Percentiles rank a stretch among this genome's conserved stretches.
These are phyloP conservation scores for Alnus glutinosa DNA, from an alignment of 306 rosid species.

Conservation along the genomic window DNA sequence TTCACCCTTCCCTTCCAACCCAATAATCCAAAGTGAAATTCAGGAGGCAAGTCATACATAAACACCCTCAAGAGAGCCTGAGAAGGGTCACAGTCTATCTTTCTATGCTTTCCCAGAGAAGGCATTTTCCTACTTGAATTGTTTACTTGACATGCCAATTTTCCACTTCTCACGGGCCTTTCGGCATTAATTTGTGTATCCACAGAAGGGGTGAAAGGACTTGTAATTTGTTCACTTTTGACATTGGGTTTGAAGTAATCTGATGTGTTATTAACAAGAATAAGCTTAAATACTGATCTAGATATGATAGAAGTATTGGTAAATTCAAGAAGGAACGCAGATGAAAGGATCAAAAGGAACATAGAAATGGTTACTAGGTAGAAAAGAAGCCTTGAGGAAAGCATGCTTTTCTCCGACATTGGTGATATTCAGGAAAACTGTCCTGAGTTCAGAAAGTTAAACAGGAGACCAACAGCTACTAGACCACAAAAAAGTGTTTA, in stretches of 20 bases:
- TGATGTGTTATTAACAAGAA: conserved; percentile 65
- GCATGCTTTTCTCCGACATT: conserved; percentile 77
- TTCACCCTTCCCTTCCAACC: conserved; percentile 78
- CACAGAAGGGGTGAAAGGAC: conserved; percentile 33
- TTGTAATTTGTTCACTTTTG: conserved; percentile 35
- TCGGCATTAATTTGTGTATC: conserved; percentile 23
- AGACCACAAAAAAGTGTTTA: not conserved
- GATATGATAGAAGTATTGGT: conserved; percentile 63
- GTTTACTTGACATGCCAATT: conserved; percentile 36
- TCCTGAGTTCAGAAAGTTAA: conserved; percentile 22
- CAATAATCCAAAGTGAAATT: conserved; percentile 85
- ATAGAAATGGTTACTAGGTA: conserved; percentile 59
- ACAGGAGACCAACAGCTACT: conserved; percentile 17
- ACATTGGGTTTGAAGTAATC: conserved; percentile 53
- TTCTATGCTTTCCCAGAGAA: conserved; percentile 31
- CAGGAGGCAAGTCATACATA: conserved; percentile 92
- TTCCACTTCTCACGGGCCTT: conserved; percentile 28
- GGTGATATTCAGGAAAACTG: conserved; percentile 27
- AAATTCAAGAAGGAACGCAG: conserved; percentile 70
- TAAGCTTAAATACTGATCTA: conserved; percentile 69
- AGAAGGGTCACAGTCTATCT: conserved; percentile 39
- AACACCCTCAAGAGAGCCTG: conserved; percentile 63
- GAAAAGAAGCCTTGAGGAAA: conserved; percentile 61
- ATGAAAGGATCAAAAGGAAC: conserved; percentile 76
- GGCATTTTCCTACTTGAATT: conserved; percentile 31